Base-by-base conservation (phyloP, 495 filamentous ascomycete species). In the Apiosordaria backusii region DNA sequence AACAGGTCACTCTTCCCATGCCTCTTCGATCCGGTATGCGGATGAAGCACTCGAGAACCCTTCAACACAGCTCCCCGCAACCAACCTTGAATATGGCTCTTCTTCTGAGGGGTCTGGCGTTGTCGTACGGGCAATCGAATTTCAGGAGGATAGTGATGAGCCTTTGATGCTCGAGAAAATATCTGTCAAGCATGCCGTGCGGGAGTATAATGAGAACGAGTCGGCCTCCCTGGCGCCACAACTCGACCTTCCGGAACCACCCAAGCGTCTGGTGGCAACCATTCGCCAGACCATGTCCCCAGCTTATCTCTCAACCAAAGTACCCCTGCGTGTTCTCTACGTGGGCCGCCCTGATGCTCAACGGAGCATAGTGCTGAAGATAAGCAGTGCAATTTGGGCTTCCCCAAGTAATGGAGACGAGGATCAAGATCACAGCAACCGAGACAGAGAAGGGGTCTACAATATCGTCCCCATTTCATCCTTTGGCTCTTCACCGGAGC, bases 381-480 rank as follows among this genome's bases (percentile, higher is more conserved):
- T 92, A 58, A 89, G 86, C 19, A 86, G 85, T 67, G 88, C 90
- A n/a, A 76, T 84, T 60, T 80, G 78, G 66, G 80, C 76, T 10
- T 82, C 81, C 29, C 69, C 76, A 45, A 70, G 71, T 45, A 67
- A 62, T 60, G 71, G 59, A 35, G 62, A 60, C 26, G 64, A 57
- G 10, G 59, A 68, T 18, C 70, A 77, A 26, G 70, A 68, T 26
- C 24, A 63, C 40, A 61, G 70, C 55, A 53, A 65, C 57, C 62
- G 65, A 45, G 63, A 73, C 58, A 68, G 67, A 18, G 75, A 74
- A 16, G 71, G 71, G 50, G 62, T 83, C 18, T 92, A 88, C 75
- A 91, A 89, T 77, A 87, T 92, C 67, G 86, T 93, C 54, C 89
- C 90, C 27, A 80, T 88, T 67, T 88, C 89, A 0, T 88, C 87